A percentile compares a stretch with the other conserved stretches of the same genome.
phyloP scores from a whole-genome alignment of 1,139 yeast species.

The Taiozyma onychis region DNA sequence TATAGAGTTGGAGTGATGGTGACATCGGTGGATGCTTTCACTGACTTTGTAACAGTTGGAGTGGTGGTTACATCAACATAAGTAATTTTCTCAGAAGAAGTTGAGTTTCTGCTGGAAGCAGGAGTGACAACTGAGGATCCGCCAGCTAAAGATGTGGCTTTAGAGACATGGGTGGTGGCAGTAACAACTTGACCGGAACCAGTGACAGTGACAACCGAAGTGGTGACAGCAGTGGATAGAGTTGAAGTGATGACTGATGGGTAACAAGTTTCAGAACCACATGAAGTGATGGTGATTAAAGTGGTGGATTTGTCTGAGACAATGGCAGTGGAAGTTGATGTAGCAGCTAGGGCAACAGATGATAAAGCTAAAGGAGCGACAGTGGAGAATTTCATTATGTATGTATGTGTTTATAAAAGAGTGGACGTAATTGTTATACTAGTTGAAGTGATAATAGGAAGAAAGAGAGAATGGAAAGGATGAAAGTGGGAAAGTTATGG shows the following conservation, averaged over 20 bases:
- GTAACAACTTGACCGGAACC: slow-evolving; percentile 14
- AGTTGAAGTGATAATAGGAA: not conserved
- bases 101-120: slow-evolving; percentile 9
- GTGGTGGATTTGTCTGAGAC: slow-evolving; percentile 31
- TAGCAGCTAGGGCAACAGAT: slow-evolving; percentile 27
- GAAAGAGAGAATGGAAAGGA: not conserved
- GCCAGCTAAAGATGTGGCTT: slow-evolving; percentile 22
- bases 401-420: slow-evolving; percentile 8
- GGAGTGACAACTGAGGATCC: not conserved
- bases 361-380: slow-evolving; percentile 18
- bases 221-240: slow-evolving; percentile 15
- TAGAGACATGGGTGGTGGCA: slow-evolving; percentile 27
- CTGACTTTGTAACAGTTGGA: slow-evolving; percentile 16
- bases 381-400: slow-evolving; percentile 19
- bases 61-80: not conserved
- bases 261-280: slow-evolving; percentile 27
- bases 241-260: slow-evolving; percentile 25
- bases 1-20: slow-evolving; percentile 29
- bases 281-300: slow-evolving; percentile 45
- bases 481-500: not conserved
- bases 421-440: slow-evolving; percentile 7
- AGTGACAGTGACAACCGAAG: slow-evolving; percentile 16
- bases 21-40: slow-evolving; percentile 27
- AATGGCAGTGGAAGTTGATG: slow-evolving; percentile 31
- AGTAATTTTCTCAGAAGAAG: not conserved